Base-by-base conservation (phyloP, 345 rosid species). In the Euphorbia tirucalli region DNA sequence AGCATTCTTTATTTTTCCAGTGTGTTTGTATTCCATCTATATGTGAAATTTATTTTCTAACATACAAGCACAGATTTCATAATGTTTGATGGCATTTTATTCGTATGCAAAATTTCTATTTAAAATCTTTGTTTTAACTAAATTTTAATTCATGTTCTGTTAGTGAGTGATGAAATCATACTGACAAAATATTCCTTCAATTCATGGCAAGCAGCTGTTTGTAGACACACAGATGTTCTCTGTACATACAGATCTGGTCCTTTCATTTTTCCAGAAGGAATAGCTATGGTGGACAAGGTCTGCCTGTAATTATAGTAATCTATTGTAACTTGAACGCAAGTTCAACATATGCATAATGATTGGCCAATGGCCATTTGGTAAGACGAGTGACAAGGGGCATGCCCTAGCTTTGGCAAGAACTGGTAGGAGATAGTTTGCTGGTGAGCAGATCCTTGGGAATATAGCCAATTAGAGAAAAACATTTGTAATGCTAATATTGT, bases 221-320 rank as follows among this genome's bases (percentile, higher is more conserved):
- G 83, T 89, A 85, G 98, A 92, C 75, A 94, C 98, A 13, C 98
- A 94, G 75, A 93, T 92, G 81, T 94, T 94, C 88, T 88, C 97
- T 65, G 96, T 92, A 77, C 97, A 90, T 74, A 94, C 98, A 52
- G 97, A 94, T 87, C 91, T 87, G 18, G 91, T 88, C 67, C 98
- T 89, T 68, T 92, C 98, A 21, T 92, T 85, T 77, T 83, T 87
- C 80, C 98, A 94, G 87, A 94, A 92, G 89, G 92, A 92, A 69
- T 92, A 87, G 86, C 32, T 61, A 66, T 4, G 37, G 59, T 48
- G 54, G 31, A 61, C 27, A 39, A 66, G 64, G 56, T 65, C 64
- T 70, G 69, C 69, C 56, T 49, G 25, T 21, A 54, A 15, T 61
- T 43, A 35, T 74, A 55, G 41, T n/a, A 8, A 50, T 49, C 30